Evolutionary conservation across 2,329 filamentous ascomycete species (phyloP).

Genomic region (Rhynchosporium agropyri): DNA sequence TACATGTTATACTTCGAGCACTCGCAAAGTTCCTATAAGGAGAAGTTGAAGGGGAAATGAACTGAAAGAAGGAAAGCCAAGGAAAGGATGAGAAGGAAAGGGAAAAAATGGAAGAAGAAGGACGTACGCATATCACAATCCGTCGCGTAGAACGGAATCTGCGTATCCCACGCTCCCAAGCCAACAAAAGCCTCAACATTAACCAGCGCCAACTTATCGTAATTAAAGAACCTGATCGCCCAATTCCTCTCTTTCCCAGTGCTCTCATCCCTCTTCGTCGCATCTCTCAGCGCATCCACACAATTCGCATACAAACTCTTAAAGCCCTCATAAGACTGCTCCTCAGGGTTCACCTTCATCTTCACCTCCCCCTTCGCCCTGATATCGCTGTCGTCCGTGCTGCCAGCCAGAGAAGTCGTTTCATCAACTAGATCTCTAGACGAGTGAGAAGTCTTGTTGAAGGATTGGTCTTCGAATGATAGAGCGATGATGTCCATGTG

Average conservation of each 20-base stretch:
- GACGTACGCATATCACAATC: constrained; percentile 42
- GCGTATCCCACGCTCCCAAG: constrained; percentile 56
- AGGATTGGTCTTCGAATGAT: constrained; percentile 45
- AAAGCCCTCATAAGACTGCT: constrained; percentile 27
- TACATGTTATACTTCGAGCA: too few species aligned
- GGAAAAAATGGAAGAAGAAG: not conserved
- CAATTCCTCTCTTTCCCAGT: constrained; percentile 42
- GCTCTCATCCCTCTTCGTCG: constrained; percentile 14
- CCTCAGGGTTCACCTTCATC: constrained; percentile 15
- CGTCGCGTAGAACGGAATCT: constrained; percentile 60
- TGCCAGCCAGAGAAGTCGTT: too few species aligned
- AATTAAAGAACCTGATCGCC: constrained; percentile 59
- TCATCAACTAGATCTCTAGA: too few species aligned
- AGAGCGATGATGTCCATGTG: constrained; percentile 57
- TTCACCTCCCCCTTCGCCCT: constrained; percentile 21
- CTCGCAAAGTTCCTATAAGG: too few species aligned
- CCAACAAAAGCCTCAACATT: constrained; percentile 54
- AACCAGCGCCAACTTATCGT: constrained; percentile 60
- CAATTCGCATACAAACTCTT: constrained; percentile 32
- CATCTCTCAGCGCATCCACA: constrained; percentile 24
- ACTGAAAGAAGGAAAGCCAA: too few species aligned
- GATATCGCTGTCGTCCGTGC: not conserved
- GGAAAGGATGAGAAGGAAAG: constrained; percentile 40
- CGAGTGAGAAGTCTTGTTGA: too few species aligned
- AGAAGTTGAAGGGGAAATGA: too few species aligned